These are phyloP conservation scores for Cicer bijugum DNA, from an alignment of 306 rosid genomes.

Conservation along the genomic window DNA sequence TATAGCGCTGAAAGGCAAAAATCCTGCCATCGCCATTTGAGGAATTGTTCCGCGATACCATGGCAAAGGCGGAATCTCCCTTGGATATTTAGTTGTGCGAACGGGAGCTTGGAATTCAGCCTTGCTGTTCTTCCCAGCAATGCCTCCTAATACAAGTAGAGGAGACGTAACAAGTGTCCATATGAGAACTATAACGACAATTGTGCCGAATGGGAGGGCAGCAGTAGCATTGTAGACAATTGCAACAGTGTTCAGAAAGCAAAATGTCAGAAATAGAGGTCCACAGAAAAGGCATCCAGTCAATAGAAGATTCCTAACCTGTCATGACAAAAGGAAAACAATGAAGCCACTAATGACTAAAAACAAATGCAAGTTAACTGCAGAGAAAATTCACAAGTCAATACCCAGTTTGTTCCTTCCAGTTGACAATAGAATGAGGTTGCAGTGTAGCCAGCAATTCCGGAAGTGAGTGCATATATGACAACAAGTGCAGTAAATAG, in stretches of 20 bases:
- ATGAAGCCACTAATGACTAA: conserved; percentile 14
- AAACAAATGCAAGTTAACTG: conserved; percentile 21
- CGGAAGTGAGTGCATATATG: conserved; percentile 93
- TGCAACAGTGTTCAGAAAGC: conserved; percentile 63
- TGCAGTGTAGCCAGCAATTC: conserved; percentile 87
- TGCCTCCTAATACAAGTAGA: conserved; percentile 59
- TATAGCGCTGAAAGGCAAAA: conserved; percentile 62
- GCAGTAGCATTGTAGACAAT: conserved; percentile 57
- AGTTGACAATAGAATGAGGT: conserved; percentile 90
- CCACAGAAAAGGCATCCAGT: conserved; percentile 65
- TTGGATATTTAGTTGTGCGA: conserved; percentile 60
- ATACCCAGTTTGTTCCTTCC: conserved; percentile 92
- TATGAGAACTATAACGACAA: conserved; percentile 62
- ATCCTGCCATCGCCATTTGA: conserved; percentile 67
- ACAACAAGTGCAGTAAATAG: conserved; percentile 85
- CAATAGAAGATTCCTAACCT: conserved; percentile 61
- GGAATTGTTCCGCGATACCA: conserved; percentile 56
- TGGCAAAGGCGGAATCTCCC: conserved; percentile 64
- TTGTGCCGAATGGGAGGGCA: conserved; percentile 65
- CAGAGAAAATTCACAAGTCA: conserved; percentile 12
- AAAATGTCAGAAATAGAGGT: conserved; percentile 58
- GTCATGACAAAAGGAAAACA: conserved; percentile 43
- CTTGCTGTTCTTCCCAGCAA: conserved; percentile 67
- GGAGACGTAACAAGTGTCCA: conserved; percentile 67
- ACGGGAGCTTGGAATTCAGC: conserved; percentile 61